Conservation (phyloP, 305 asterid genomes). For the Fraxinus angustifolia region DNA sequence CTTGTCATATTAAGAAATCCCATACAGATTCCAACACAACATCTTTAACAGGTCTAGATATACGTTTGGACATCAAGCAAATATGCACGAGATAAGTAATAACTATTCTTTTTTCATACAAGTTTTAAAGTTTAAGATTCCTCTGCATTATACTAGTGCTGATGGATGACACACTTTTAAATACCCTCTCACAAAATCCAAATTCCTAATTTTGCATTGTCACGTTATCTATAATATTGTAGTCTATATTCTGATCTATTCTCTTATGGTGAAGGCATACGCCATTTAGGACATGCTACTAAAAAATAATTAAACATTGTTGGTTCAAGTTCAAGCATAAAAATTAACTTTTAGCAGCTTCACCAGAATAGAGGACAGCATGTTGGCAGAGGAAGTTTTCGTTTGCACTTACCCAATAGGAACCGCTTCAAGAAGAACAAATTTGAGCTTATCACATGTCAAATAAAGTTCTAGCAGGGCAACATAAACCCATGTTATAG, state of each 20-base stretch:
- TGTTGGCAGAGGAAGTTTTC: background rate
- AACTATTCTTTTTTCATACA: background rate
- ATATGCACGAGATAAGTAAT: background rate
- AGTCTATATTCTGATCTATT: background rate
- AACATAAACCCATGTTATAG: conserved; percentile 79
- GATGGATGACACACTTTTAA: background rate
- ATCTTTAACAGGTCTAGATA: background rate
- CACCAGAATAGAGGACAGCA: conserved; percentile 4
- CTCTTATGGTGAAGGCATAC: background rate
- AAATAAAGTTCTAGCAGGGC: conserved; percentile 63
- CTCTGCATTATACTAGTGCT: background rate
- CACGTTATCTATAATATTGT: background rate
- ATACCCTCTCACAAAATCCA: background rate
- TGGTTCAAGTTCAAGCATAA: background rate
- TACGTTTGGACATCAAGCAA: background rate
- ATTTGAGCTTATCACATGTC: conserved; percentile 50
- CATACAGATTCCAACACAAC: background rate
- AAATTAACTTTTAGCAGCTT: background rate
- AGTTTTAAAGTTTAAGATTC: background rate
- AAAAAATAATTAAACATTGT: background rate
- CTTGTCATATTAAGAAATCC: background rate
- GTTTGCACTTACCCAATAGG: conserved; percentile 69
- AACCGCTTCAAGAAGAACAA: conserved; percentile 61
- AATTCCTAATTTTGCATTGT: background rate
- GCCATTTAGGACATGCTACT: background rate